Conservation (phyloP, 495 filamentous ascomycete genomes). For the Haplographium delicatum region DNA sequence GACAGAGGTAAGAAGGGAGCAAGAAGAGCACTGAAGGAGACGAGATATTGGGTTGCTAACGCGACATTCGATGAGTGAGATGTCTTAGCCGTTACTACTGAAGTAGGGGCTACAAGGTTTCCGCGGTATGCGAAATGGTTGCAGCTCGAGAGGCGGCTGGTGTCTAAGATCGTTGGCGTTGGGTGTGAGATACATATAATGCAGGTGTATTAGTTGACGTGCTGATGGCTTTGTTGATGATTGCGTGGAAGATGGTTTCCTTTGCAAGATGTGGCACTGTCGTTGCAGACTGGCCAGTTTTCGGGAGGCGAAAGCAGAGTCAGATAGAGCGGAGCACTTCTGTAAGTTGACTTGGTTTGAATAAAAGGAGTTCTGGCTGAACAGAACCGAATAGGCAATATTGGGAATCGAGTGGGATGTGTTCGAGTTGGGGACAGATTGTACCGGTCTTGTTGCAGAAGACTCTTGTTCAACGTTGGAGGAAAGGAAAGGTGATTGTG, state of each 20-base stretch:
- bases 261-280: conserved; percentile 10
- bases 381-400: neutral
- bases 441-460: conserved; percentile 6
- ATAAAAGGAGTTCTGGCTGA: neutral
- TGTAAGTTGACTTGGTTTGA: neutral
- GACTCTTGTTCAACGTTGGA: conserved; percentile 3
- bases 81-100: conserved; percentile 67
- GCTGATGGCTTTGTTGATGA: conserved; percentile 22
- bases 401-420: no score
- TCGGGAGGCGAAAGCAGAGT: neutral
- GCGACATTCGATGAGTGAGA: conserved; percentile 40
- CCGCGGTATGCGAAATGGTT: conserved; percentile 84
- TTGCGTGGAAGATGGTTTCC: conserved; percentile 17
- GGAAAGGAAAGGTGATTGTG: neutral
- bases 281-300: conserved; percentile 10
- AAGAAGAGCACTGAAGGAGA: conserved; percentile 33
- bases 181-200: conserved; percentile 79
- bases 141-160: conserved; percentile 87
- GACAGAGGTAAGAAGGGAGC: conserved; percentile 13
- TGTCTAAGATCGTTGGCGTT: conserved; percentile 69
- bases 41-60: conserved; percentile 40
- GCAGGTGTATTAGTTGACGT: conserved; percentile 30
- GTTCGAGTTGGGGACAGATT: neutral
- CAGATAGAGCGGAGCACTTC: neutral
- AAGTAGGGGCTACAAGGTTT: conserved; percentile 82